These are phyloP conservation scores for Aspergillus niger DNA, from an alignment of 2,329 filamentous ascomycete genomes.

Conservation along the genomic window DNA sequence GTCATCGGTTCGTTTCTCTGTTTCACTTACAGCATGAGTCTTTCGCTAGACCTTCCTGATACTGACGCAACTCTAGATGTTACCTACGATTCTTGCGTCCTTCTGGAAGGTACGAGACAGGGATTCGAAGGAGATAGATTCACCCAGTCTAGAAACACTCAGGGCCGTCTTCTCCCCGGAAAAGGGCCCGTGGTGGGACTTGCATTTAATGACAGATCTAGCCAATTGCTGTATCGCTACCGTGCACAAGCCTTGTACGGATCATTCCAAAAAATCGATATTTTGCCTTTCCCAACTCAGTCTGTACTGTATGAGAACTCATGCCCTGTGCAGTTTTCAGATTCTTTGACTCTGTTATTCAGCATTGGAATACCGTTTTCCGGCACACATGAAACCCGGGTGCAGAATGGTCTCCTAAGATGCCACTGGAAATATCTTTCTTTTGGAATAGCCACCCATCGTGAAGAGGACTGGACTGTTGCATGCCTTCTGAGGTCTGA, in stretches of 20 bases:
- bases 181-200: slow-evolving; percentile 33
- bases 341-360: slow-evolving; percentile 33
- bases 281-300: slow-evolving; percentile 8
- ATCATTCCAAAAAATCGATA: slow-evolving; percentile 35
- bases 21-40: background rate
- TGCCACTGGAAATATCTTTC: slow-evolving; percentile 46
- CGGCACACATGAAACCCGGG: slow-evolving; percentile 34
- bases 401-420: slow-evolving; percentile 12
- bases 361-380: slow-evolving; percentile 45
- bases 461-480: slow-evolving; percentile 36
- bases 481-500: slow-evolving; percentile 43
- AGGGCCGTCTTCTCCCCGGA: background rate
- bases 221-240: slow-evolving; percentile 41
- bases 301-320: slow-evolving; percentile 27
- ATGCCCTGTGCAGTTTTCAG: slow-evolving; percentile 28
- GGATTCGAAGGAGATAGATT: background rate
- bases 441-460: slow-evolving; percentile 40
- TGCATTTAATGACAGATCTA: slow-evolving; percentile 39
- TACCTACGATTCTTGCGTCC: slow-evolving; percentile 20
- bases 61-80: slow-evolving; percentile 22
- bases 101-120: slow-evolving; percentile 21
- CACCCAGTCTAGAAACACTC: slow-evolving; percentile 2
- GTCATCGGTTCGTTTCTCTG: slow-evolving; percentile 25
- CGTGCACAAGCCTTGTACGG: slow-evolving; percentile 37
- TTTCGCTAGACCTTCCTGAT: background rate